Conservation (phyloP, 2,329 filamentous ascomycete genomes). For the Lecanoromycetidae sp. region DNA sequence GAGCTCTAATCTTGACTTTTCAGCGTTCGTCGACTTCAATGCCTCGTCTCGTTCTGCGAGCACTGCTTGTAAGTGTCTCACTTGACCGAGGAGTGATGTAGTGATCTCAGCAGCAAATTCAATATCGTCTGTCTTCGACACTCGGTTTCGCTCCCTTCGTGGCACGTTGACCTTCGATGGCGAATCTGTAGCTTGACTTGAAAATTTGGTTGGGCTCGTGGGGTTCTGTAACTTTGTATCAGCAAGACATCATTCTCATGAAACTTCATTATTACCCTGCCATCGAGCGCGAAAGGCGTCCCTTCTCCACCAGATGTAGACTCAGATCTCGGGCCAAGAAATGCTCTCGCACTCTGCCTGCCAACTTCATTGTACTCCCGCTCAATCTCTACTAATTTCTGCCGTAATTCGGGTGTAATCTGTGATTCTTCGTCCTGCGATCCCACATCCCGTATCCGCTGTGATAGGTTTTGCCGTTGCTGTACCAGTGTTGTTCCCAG, state of each 20-base stretch:
- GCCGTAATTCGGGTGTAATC: slow-evolving; percentile 68
- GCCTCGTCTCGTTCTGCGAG: slow-evolving; percentile 81
- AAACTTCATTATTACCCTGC: slow-evolving; percentile 29
- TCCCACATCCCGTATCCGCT: slow-evolving; percentile 75
- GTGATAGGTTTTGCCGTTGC: slow-evolving; percentile 71
- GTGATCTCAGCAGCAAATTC: slow-evolving; percentile 98
- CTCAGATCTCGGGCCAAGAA: slow-evolving; percentile 69
- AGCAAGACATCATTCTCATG: slow-evolving; percentile 1
- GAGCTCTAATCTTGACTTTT: slow-evolving; percentile 68
- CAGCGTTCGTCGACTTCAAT: slow-evolving; percentile 59
- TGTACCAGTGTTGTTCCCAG: slow-evolving; percentile 77
- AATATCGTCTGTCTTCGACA: slow-evolving; percentile 79
- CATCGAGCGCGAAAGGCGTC: slow-evolving; percentile 35
- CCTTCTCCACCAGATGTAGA: slow-evolving; percentile 56
- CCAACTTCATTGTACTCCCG: slow-evolving; percentile 92
- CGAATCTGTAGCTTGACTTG: slow-evolving; percentile 70
- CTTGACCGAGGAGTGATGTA: slow-evolving; percentile 84
- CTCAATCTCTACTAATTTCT: slow-evolving; percentile 76
- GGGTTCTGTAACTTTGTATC: slow-evolving; percentile 42
- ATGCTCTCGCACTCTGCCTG: slow-evolving; percentile 74
- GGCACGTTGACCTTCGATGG: slow-evolving; percentile 82
- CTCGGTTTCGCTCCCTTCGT: slow-evolving; percentile 80
- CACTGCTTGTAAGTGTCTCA: slow-evolving; percentile 75
- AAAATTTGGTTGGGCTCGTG: slow-evolving; percentile 64
- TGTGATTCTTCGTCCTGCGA: slow-evolving; percentile 63